A percentile compares a stretch with the other conserved stretches of the same genome.
phyloP scores from a whole-genome alignment of 345 rosid species.

The Dipteronia sinensis region DNA sequence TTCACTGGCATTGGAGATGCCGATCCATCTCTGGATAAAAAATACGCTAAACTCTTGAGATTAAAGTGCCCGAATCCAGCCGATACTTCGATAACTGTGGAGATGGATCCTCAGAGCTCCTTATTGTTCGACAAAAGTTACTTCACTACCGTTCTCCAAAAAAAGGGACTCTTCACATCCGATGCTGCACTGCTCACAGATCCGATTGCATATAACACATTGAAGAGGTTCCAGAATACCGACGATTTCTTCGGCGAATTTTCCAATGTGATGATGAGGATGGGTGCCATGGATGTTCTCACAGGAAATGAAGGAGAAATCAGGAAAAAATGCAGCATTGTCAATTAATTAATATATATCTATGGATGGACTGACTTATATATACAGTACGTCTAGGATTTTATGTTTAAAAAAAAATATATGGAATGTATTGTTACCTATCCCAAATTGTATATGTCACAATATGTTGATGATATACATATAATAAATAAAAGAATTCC shows the following conservation, averaged over 20 bases:
- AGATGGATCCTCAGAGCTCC: constrained; percentile 54
- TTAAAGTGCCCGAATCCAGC: constrained; percentile 42
- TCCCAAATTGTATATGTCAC: no score
- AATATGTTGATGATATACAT: no score
- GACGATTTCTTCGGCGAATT: constrained; percentile 42
- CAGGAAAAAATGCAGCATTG: constrained; percentile 43
- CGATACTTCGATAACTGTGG: constrained; percentile 31
- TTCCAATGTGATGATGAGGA: constrained; percentile 49
- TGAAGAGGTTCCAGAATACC: constrained; percentile 22
- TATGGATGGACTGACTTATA: no score
- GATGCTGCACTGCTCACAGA: constrained; percentile 63
- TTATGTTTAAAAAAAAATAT: neutral
- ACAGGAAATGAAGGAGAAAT: constrained; percentile 50
- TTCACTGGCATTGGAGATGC: constrained; percentile 62
- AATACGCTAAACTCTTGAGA: constrained; percentile 41
- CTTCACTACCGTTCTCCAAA: constrained; percentile 30
- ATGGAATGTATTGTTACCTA: neutral
- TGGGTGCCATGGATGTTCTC: constrained; percentile 53
- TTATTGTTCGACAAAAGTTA: constrained; percentile 48
- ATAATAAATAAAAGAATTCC: no score
- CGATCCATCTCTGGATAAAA: constrained; percentile 23
- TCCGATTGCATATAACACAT: constrained; percentile 19
- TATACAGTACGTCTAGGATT: neutral
- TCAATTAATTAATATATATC: constrained; percentile 26
- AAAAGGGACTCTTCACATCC: constrained; percentile 50